These are phyloP conservation scores for Pleurotus djamor DNA, from an alignment of 768 basidiomycete genomes.

Conservation along the genomic window DNA sequence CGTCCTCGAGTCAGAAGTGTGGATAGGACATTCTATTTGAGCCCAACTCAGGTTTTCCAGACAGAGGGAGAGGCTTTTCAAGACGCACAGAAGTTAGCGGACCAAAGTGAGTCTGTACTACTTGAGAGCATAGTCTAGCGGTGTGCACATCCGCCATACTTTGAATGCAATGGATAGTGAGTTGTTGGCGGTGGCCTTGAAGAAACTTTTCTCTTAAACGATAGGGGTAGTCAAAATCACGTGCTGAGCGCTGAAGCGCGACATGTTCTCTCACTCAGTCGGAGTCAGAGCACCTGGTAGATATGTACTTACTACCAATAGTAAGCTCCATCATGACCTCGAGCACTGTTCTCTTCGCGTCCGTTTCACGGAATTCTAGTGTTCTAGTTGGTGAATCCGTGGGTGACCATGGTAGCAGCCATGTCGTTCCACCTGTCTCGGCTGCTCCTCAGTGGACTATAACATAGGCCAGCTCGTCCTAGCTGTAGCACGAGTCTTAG, in stretches of 20 bases:
- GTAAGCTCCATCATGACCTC: neutral
- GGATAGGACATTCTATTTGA: slow-evolving; percentile 64
- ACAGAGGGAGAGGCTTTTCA: neutral
- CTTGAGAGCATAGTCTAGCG: slow-evolving; percentile 56
- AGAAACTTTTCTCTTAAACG: neutral
- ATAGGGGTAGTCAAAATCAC: no score
- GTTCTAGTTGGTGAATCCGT: neutral
- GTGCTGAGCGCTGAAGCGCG: no score
- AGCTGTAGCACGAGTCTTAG: neutral
- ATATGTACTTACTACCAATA: no score
- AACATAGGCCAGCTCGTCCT: neutral
- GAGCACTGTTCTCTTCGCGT: neutral
- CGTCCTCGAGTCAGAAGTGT: slow-evolving; percentile 81
- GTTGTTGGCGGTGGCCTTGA: neutral
- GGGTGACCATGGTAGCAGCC: neutral
- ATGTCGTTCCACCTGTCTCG: neutral
- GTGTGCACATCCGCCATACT: slow-evolving; percentile 69
- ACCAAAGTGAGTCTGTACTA: slow-evolving; percentile 66
- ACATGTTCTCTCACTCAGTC: no score
- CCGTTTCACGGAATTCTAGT: neutral
- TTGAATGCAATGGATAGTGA: neutral
- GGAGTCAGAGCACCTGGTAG: no score
- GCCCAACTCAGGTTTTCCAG: neutral
- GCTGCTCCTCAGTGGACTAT: neutral
- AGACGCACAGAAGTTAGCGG: slow-evolving; percentile 58